These are phyloP conservation scores for Neonectria coccinea DNA, from an alignment of 2,329 filamentous ascomycete species.

Conservation along the genomic window DNA sequence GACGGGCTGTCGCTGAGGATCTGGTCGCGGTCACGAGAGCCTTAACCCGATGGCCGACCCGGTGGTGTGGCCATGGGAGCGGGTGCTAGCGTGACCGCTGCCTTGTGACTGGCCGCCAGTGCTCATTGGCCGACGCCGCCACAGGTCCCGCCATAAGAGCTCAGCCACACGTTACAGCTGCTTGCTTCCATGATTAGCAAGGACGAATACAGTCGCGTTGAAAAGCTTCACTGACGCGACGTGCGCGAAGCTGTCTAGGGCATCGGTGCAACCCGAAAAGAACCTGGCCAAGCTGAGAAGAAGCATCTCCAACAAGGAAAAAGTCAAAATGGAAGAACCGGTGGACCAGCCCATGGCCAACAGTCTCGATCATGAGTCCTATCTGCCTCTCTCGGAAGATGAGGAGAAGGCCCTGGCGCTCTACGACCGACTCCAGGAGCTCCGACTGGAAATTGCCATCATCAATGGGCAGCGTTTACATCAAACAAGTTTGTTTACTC, in stretches of 20 bases:
- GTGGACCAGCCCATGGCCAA: constrained; percentile 46
- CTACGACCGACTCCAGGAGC: constrained; percentile 77
- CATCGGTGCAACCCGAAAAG: neutral
- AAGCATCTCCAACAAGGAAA: neutral
- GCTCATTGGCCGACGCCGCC: constrained; percentile 36
- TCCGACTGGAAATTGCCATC: constrained; percentile 78
- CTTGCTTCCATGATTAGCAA: constrained; percentile 1
- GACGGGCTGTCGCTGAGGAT: constrained; percentile 18
- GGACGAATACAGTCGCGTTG: neutral
- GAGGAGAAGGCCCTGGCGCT: constrained; percentile 76
- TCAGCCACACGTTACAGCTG: constrained; percentile 30
- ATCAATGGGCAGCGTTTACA: constrained; percentile 62
- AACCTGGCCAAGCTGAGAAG: neutral
- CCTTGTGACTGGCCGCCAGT: constrained; percentile 47
- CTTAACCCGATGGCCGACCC: constrained; percentile 24
- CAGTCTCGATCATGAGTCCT: constrained; percentile 50
- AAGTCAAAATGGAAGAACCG: constrained; percentile 43
- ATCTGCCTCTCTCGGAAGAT: constrained; percentile 70
- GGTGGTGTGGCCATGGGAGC: constrained; percentile 38
- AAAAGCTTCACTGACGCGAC: constrained; percentile 14
- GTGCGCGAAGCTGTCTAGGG: constrained; percentile 6
- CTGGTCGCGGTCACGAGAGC: constrained; percentile 46
- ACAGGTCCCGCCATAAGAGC: constrained; percentile 31
- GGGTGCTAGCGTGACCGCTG: constrained; percentile 48
- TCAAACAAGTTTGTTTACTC: constrained; percentile 48